Base-by-base conservation (phyloP, 2,329 filamentous ascomycete genomes). In the Claviceps lovelessii region DNA sequence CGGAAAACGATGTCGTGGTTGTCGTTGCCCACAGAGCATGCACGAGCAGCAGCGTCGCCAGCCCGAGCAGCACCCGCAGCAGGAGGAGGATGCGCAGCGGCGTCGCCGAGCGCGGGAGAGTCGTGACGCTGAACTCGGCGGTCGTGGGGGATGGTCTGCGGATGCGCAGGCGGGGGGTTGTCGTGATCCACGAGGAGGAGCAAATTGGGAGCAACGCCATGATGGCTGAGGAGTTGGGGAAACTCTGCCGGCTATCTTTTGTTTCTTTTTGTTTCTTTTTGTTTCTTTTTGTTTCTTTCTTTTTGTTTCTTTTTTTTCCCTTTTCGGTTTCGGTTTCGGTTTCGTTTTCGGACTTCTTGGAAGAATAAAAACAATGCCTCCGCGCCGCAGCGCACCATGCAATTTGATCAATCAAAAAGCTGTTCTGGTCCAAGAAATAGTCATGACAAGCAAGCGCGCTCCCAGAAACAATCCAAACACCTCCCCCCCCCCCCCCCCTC, bases 81-180 rank as follows among this genome's bases (percentile, higher is more conserved):
- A 78, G 65, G 39, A 49, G 29, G 29, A 49, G 47, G 17, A 77
- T 59, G 45, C 73, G 76, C 7, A 77, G 69, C 2, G 76, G 62
- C 17, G 78, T 57, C 0, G 77, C 77, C 4, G 71, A 66, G 0
- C 73, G 70, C 0, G 86, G 81, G 48, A 83, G 81, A 56, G 90
- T 96, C 41, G 90, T 93, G 55, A 96, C 88, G 35, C 86, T 94
- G 76, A 91, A 97, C 61, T 88, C 86, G 66, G 88, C 84, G n/a
- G 93, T 95, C 3, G 90, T 94, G 49, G 88, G 85, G 29, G 93
- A 90, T 51, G 88, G 86, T 28, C 82, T 79, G 60, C 81, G 77
- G 57, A 78, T 78, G 61, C 74, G 76, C 52, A 88, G 80, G 61
- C 77, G 77, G 10, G 81, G 79, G 1, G 73, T 63, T 23, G 76